Evolutionary conservation across 176 grass and related monocot species (phyloP).

Genomic region (Oryza meyeriana): DNA sequence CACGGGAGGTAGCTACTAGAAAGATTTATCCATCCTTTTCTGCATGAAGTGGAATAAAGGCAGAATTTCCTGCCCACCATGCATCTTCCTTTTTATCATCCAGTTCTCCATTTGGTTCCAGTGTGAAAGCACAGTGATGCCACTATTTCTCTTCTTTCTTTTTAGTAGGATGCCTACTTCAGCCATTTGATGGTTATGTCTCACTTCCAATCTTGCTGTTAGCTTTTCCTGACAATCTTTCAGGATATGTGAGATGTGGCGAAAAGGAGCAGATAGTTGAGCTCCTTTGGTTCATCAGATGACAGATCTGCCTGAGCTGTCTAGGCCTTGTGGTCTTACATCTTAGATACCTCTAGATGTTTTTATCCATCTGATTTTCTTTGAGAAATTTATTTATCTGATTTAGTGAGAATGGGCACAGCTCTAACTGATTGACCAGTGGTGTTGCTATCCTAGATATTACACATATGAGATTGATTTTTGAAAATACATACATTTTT

Average conservation of each 20-base stretch:
- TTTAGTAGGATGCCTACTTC: conserved; percentile 39
- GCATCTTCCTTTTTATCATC: conserved; percentile 44
- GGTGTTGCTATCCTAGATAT: conserved; percentile 4
- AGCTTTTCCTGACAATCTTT: conserved; percentile 35
- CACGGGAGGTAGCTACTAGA: conserved; percentile 48
- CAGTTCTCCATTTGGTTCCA: conserved; percentile 35
- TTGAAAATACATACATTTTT: neutral
- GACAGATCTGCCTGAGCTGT: conserved; percentile 25
- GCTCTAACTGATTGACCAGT: conserved; percentile 12
- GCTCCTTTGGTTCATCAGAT: conserved; percentile 31
- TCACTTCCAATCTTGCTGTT: conserved; percentile 29
- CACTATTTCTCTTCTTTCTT: conserved; percentile 49
- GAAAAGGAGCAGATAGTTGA: conserved; percentile 34
- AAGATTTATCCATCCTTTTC: conserved; percentile 36
- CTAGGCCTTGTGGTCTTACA: conserved; percentile 26
- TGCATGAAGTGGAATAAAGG: conserved; percentile 50
- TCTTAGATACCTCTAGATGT: neutral
- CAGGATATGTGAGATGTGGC: conserved; percentile 37
- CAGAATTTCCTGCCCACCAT: conserved; percentile 54
- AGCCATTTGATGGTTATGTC: conserved; percentile 20
- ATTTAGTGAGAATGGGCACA: conserved; percentile 21
- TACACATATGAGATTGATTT: neutral
- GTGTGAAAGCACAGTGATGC: conserved; percentile 44
- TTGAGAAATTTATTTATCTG: neutral
- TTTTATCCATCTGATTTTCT: neutral